Evolutionary conservation across 2,329 filamentous ascomycete species (phyloP).

Genomic region (Colletotrichum coccodes): DNA sequence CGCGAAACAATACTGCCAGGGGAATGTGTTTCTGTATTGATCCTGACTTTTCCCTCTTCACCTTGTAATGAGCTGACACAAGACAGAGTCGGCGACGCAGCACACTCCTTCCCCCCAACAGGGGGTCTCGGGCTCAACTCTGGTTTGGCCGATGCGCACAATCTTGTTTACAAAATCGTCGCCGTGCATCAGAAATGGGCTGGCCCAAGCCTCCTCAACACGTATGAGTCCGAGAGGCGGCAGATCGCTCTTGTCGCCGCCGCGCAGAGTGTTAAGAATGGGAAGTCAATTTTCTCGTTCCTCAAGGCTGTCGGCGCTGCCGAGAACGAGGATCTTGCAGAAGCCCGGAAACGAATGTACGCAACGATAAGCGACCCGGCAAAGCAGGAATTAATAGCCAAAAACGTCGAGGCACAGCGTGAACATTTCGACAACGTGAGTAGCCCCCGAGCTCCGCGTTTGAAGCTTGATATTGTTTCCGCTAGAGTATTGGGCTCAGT

Average conservation of each 20-base stretch:
- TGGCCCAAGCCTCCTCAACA: slow-evolving; percentile 42
- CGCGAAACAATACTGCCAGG: slow-evolving; percentile 46
- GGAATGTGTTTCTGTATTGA: slow-evolving; percentile 50
- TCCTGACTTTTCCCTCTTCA: neutral
- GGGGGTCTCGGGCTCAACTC: slow-evolving; percentile 46
- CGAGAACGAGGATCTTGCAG: slow-evolving; percentile 39
- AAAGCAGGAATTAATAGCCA: slow-evolving; percentile 42
- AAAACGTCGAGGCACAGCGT: slow-evolving; percentile 47
- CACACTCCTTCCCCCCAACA: slow-evolving; percentile 45
- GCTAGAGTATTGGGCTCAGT: neutral
- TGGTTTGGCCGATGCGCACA: slow-evolving; percentile 44
- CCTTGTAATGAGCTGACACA: neutral
- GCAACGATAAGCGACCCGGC: slow-evolving; percentile 40
- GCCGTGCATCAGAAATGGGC: slow-evolving; percentile 45
- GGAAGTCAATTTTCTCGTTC: slow-evolving; percentile 51
- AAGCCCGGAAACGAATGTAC: slow-evolving; percentile 42
- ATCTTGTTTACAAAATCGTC: slow-evolving; percentile 48
- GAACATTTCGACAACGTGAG: slow-evolving; percentile 53
- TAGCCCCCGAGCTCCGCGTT: neutral
- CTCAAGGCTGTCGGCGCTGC: slow-evolving; percentile 50
- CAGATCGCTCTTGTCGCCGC: slow-evolving; percentile 51
- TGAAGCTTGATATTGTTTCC: neutral
- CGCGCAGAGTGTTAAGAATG: slow-evolving; percentile 54
- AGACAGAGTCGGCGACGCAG: slow-evolving; percentile 42
- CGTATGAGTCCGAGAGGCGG: slow-evolving; percentile 48